Percentiles rank a stretch among this genome's conserved stretches.
These are phyloP conservation scores for Scedosporium boydii DNA, from an alignment of 2,329 filamentous ascomycete species.

Conservation along the genomic window DNA sequence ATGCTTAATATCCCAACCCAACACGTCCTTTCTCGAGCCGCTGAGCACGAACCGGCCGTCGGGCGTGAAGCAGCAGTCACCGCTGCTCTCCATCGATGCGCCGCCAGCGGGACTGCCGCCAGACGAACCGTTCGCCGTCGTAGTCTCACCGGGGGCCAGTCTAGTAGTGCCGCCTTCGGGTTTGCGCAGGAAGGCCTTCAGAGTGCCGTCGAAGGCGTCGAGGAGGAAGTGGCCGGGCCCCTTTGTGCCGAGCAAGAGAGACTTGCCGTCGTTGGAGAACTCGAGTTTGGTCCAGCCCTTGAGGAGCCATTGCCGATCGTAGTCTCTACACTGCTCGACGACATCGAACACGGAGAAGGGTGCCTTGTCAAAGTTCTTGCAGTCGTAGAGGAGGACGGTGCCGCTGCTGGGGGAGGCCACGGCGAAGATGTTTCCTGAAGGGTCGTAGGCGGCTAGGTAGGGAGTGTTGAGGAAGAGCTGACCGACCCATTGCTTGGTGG, in stretches of 20 bases:
- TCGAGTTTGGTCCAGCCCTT: conserved; percentile 83
- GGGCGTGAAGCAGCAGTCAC: conserved; percentile 81
- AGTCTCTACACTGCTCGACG: conserved; percentile 39
- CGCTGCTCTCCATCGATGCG: conserved; percentile 45
- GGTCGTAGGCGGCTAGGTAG: conserved; percentile 81
- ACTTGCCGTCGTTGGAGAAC: conserved; percentile 93
- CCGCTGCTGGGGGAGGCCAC: conserved; percentile 75
- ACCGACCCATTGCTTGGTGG: conserved; percentile 70
- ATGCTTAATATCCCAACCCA: conserved; percentile 76
- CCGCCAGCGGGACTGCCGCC: not conserved
- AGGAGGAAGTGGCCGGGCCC: conserved; percentile 80
- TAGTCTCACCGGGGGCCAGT: conserved; percentile 42
- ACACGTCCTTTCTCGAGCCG: conserved; percentile 62
- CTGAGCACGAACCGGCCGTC: conserved; percentile 85
- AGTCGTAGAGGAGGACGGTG: conserved; percentile 79
- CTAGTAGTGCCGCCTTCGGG: conserved; percentile 44
- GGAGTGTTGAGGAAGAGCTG: conserved; percentile 72
- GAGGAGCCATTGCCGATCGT: conserved; percentile 47
- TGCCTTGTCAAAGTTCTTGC: conserved; percentile 85
- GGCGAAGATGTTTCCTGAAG: conserved; percentile 84
- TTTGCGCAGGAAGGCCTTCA: conserved; percentile 64
- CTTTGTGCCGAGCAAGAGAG: conserved; percentile 73
- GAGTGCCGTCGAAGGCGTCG: conserved; percentile 79
- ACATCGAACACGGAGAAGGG: conserved; percentile 85
- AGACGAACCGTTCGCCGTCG: conserved; percentile 31